phyloP scores from a whole-genome alignment of 1,284 basidiomycete genomes.

The Malassezia sp. region DNA sequence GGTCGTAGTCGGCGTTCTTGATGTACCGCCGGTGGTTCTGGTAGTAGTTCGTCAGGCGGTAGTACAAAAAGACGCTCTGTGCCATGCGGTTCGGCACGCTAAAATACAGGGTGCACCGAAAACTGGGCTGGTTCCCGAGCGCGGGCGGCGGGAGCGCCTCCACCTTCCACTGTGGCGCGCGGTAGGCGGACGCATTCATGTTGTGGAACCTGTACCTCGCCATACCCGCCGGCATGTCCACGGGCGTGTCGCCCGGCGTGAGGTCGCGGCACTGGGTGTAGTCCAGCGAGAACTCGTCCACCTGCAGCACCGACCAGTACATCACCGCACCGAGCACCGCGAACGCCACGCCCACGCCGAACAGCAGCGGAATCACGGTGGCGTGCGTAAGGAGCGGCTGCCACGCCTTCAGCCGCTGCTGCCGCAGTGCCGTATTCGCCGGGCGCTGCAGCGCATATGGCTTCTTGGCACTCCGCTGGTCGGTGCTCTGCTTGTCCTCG shows the following conservation, averaged over 20 bases:
- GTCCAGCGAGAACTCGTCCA: slow-evolving; percentile 86
- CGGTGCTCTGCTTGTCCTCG: slow-evolving; percentile 21
- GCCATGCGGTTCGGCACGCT: slow-evolving; percentile 64
- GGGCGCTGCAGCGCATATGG: slow-evolving; percentile 37
- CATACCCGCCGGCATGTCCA: slow-evolving; percentile 56
- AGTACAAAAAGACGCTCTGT: slow-evolving; percentile 78
- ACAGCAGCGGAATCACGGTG: slow-evolving; percentile 88
- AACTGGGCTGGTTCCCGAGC: slow-evolving; percentile 1
- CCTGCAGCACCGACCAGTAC: slow-evolving; percentile 52
- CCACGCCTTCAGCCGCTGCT: slow-evolving; percentile 98
- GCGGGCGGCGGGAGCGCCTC: not conserved
- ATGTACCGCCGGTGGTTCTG: slow-evolving; percentile 98
- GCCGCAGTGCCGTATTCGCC: slow-evolving; percentile 85
- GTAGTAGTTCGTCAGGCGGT: slow-evolving; percentile 63
- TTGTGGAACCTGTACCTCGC: slow-evolving; percentile 57
- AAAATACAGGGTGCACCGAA: slow-evolving; percentile 37
- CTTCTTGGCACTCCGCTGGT: slow-evolving; percentile 27
- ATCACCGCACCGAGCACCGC: slow-evolving; percentile 84
- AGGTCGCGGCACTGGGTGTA: slow-evolving; percentile 65
- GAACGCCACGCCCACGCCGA: slow-evolving; percentile 85
- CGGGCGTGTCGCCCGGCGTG: slow-evolving; percentile 15
- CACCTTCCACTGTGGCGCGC: slow-evolving; percentile 37
- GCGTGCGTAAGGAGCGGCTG: slow-evolving; percentile 97
- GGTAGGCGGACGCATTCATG: slow-evolving; percentile 31
- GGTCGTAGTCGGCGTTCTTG: slow-evolving; percentile 72